phyloP scores from a whole-genome alignment of 169 alveolate species.

The Cryptosporidium viatorum region DNA sequence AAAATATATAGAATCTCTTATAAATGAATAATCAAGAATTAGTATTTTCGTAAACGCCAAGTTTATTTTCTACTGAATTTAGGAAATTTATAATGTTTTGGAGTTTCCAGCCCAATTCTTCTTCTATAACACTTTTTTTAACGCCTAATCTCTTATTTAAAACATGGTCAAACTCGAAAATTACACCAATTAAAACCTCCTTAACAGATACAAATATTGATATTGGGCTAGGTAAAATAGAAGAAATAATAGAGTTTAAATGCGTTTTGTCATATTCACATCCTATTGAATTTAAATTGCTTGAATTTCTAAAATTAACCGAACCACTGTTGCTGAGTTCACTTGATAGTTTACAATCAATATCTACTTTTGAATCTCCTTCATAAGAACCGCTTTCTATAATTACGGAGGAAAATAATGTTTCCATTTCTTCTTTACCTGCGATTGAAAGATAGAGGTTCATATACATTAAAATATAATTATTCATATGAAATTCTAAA shows the following conservation, averaged over 20 bases:
- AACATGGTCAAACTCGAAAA: conserved; percentile 62
- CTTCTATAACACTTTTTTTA: conserved; percentile 30
- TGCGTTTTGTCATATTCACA: conserved; percentile 15
- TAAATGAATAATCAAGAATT: not conserved
- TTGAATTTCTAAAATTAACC: not conserved
- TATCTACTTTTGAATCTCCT: not conserved
- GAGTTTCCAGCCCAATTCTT: conserved; percentile 52
- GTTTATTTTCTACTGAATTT: conserved; percentile 19
- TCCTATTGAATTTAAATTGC: not conserved
- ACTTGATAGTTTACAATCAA: not conserved
- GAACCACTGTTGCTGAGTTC: not conserved
- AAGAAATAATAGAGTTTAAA: conserved; percentile 9
- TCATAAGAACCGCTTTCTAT: conserved; percentile 3
- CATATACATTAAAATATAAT: conserved; percentile 41
- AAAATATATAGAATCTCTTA: conserved; percentile 9
- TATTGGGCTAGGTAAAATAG: conserved; percentile 30
- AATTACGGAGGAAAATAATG: conserved; percentile 26
- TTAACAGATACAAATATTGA: conserved; percentile 38
- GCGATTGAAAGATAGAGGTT: conserved; percentile 53
- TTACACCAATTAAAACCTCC: conserved; percentile 23
- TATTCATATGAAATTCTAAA: conserved; percentile 26
- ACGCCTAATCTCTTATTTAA: conserved; percentile 23
- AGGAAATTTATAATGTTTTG: conserved; percentile 1
- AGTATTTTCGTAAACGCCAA: not conserved
- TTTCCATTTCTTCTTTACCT: conserved; percentile 42